phyloP scores from a whole-genome alignment of 2,329 filamentous ascomycete genomes.

The Exophiala dermatitidis region DNA sequence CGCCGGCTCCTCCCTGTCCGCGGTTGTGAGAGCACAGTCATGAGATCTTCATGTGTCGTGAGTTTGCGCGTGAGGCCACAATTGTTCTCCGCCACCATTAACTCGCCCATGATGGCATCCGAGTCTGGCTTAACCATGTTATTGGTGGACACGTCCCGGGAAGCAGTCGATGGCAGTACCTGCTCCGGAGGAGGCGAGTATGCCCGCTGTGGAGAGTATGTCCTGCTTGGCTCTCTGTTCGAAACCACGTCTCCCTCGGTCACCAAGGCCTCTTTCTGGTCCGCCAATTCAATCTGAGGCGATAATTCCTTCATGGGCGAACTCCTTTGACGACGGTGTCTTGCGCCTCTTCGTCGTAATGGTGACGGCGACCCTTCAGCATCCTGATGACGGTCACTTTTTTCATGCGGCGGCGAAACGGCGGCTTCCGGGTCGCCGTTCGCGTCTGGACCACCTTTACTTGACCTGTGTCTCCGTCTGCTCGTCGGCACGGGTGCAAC shows the following conservation, averaged over 20 bases:
- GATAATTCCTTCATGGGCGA: slow-evolving; percentile 9
- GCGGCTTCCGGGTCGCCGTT: slow-evolving; percentile 8
- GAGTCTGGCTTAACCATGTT: slow-evolving; percentile 28
- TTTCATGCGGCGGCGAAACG: slow-evolving; percentile 2
- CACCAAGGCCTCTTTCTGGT: not conserved
- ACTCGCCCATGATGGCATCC: not conserved
- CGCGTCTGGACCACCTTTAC: slow-evolving; percentile 1
- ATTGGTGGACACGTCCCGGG: slow-evolving; percentile 44
- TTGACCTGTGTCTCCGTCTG: not conserved
- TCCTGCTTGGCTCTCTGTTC: not conserved
- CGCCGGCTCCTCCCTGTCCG: slow-evolving; percentile 59
- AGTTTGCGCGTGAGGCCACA: slow-evolving; percentile 61
- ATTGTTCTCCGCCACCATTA: slow-evolving; percentile 37
- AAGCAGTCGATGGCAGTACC: slow-evolving; percentile 52
- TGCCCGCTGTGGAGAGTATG: slow-evolving; percentile 30
- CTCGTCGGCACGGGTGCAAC: slow-evolving; percentile 4
- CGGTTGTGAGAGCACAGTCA: slow-evolving; percentile 75
- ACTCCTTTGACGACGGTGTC: slow-evolving; percentile 10
- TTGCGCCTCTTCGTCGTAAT: slow-evolving; percentile 28
- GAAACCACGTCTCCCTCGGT: not conserved
- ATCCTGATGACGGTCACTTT: slow-evolving; percentile 7
- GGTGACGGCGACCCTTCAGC: slow-evolving; percentile 24
- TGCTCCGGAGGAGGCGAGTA: slow-evolving; percentile 49
- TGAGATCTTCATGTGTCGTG: slow-evolving; percentile 86
- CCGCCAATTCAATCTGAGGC: not conserved